Conservation (phyloP, 805 yeast genomes). For the Ogataea populi-albae region DNA sequence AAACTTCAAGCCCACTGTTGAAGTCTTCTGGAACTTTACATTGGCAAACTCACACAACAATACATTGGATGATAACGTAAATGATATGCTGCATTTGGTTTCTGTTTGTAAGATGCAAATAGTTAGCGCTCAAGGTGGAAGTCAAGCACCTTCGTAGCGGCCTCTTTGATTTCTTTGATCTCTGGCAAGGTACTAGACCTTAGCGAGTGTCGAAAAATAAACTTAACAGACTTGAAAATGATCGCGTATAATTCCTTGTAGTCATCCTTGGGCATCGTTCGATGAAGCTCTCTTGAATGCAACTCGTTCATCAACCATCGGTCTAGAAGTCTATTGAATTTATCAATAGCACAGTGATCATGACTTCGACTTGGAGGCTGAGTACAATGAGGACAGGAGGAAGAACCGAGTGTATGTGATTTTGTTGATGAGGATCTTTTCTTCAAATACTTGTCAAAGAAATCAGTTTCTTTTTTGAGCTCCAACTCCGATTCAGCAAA, state of each 20-base stretch:
- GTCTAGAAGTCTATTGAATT: conserved; percentile 25
- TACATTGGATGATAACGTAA: no score
- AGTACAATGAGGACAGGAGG: not conserved
- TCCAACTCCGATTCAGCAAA: conserved; percentile 13
- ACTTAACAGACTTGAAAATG: conserved; percentile 37
- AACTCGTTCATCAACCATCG: conserved; percentile 36
- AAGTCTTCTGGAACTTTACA: no score
- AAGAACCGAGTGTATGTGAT: not conserved
- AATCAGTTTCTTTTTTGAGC: conserved; percentile 16
- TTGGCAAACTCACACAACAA: no score
- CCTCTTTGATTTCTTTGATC: conserved; percentile 28
- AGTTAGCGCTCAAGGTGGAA: not conserved
- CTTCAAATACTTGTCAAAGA: conserved; percentile 21
- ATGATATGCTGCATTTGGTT: no score
- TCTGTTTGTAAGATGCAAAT: no score
- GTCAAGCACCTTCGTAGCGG: conserved; percentile 4
- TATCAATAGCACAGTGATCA: conserved; percentile 1
- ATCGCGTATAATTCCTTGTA: conserved; percentile 36
- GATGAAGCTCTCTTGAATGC: conserved; percentile 33
- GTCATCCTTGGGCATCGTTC: conserved; percentile 23
- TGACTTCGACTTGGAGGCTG: not conserved
- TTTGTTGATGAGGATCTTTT: conserved; percentile 11
- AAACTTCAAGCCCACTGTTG: no score
- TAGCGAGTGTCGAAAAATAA: conserved; percentile 33
- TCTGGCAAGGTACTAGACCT: conserved; percentile 20